These are phyloP conservation scores for Coemansia sp. DNA, from an alignment of 192 early-diverging fungal species.

Conservation along the genomic window DNA sequence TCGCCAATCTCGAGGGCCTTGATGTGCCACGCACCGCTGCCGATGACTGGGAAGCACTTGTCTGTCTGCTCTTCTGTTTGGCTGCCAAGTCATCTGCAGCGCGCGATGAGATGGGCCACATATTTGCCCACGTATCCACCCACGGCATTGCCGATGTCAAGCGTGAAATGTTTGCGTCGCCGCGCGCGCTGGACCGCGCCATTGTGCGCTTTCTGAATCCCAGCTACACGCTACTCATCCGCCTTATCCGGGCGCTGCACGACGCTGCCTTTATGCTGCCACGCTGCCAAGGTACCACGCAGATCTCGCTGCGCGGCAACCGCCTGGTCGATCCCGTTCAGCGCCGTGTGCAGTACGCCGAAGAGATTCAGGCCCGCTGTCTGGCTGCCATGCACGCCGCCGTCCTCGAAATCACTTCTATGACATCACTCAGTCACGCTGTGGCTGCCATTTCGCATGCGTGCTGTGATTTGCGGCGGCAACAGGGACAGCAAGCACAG, in stretches of 20 bases:
- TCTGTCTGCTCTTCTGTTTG: slow-evolving; percentile 43
- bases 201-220: slow-evolving; percentile 29
- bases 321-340: slow-evolving; percentile 40
- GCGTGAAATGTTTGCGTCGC: slow-evolving; percentile 31
- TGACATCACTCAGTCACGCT: slow-evolving; percentile 18
- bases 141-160: slow-evolving; percentile 34
- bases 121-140: slow-evolving; percentile 16
- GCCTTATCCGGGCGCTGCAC: slow-evolving; percentile 34
- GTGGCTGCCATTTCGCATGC: slow-evolving; percentile 30
- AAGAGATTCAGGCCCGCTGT: slow-evolving; percentile 36
- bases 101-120: slow-evolving; percentile 26
- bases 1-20: slow-evolving; percentile 44
- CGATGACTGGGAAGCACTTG: slow-evolving; percentile 48
- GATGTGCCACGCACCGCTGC: slow-evolving; percentile 42
- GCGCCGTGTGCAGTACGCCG: slow-evolving; percentile 40
- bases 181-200: slow-evolving; percentile 19
- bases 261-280: slow-evolving; percentile 29
- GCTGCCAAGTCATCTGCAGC: slow-evolving; percentile 20
- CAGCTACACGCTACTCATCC: slow-evolving; percentile 15
- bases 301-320: slow-evolving; percentile 31
- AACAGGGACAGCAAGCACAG: no score
- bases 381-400: slow-evolving; percentile 12
- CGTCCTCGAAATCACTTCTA: slow-evolving; percentile 7
- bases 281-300: slow-evolving; percentile 40
- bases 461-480: slow-evolving; percentile 15